These are phyloP conservation scores for Ascochyta fabae DNA, from an alignment of 2,329 filamentous ascomycete species.

Conservation along the genomic window DNA sequence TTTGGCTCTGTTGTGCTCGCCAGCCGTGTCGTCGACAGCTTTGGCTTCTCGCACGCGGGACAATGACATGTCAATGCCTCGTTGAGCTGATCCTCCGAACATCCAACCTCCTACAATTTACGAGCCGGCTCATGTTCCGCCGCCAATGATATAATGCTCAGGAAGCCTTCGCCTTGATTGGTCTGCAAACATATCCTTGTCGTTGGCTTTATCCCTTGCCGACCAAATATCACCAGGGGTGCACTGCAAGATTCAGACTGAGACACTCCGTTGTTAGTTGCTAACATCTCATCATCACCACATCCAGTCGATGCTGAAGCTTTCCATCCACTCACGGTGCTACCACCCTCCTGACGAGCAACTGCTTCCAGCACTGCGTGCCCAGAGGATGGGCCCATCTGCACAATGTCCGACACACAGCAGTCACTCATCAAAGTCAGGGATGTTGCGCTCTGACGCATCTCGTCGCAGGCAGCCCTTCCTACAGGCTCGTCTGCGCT, in stretches of 20 bases:
- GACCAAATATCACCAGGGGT: constrained; percentile 30
- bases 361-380: constrained; percentile 5
- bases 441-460: constrained; percentile 26
- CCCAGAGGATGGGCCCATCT: constrained; percentile 6
- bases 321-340: not conserved
- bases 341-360: not conserved
- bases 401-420: constrained; percentile 12
- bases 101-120: constrained; percentile 21
- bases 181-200: constrained; percentile 12
- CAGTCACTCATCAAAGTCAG: constrained; percentile 23
- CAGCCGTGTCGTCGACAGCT: constrained; percentile 10
- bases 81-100: constrained; percentile 26
- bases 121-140: constrained; percentile 25
- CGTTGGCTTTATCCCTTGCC: constrained; percentile 21
- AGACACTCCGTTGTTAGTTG: constrained; percentile 26
- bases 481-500: constrained; percentile 11
- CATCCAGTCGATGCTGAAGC: constrained; percentile 8
- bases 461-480: constrained; percentile 14
- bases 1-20: constrained; percentile 1
- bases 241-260: constrained; percentile 26
- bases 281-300: constrained; percentile 19
- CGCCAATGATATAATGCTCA: constrained; percentile 44
- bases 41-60: constrained; percentile 29
- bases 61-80: constrained; percentile 24
- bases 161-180: constrained; percentile 28